Base-by-base conservation (phyloP, 1,284 basidiomycete species). In the Heterobasidion occidentale region DNA sequence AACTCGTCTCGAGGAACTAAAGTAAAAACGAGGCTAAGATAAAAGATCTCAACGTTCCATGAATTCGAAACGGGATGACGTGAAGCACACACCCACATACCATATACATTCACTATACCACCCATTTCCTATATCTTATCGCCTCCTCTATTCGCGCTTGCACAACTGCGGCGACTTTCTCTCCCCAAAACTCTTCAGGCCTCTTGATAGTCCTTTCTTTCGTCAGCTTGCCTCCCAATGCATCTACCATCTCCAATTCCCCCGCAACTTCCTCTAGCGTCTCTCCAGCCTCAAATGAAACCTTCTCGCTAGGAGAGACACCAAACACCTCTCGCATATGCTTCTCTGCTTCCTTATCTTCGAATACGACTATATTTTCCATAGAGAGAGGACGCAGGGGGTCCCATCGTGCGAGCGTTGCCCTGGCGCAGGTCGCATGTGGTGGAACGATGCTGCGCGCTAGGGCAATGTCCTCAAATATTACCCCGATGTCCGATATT, bases 401-500 rank as follows among this genome's bases (percentile, higher is more conserved):
- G 64, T 93, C 84, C 94, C 94, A 97, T 44, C 92, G 77, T n/a
- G 90, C 77, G 7, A 93, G 72, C 6, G 80, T 78, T 0, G 91
- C 87, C 46, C 83, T 78, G 8, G 79, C 71, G n/a, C 89, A 84
- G 12, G 93, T 79, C 7, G 79, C 72, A 59, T 88, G 79, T 0
- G 90, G 89, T 3, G 92, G 90, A 38, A 95, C 72, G 14, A 86
- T 77, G 1, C 88, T 90, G 47, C 92, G 83, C 1, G 92, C 91
- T 33, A 88, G 80, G 67, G 91, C 77, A 14, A 97, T 68, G 66
- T 98, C 94, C 65, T 98, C 95, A 64, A 92, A 93, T 54, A 97
- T 71, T 48, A 93, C 78, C 0, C 80, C 81, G 42, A 92, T 80
- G 61, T 97, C 94, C 52, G 91, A 86, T 62, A 88, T 85, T 60